These are phyloP conservation scores for Secale cereale DNA, from an alignment of 176 grass and related monocot genomes.

Conservation along the genomic window DNA sequence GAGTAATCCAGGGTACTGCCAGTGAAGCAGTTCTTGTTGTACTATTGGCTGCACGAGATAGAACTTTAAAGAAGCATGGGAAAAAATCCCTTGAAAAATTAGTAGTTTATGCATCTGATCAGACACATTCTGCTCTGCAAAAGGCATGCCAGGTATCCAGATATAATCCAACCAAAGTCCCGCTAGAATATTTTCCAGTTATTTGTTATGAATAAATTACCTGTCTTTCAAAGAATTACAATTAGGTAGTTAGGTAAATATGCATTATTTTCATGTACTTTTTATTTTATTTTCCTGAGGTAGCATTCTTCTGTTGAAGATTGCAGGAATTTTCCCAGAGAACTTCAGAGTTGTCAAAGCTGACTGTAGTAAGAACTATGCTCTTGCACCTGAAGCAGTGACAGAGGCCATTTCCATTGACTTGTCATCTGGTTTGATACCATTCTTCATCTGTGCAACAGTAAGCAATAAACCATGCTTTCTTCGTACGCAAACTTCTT, in stretches of 20 bases:
- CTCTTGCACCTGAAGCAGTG: slow-evolving; percentile 43
- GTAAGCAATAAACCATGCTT: slow-evolving; percentile 40
- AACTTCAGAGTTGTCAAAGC: slow-evolving; percentile 57
- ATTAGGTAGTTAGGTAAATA: not conserved
- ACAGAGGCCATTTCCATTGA: slow-evolving; percentile 42
- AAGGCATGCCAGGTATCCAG: slow-evolving; percentile 60
- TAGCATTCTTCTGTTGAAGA: slow-evolving; percentile 35
- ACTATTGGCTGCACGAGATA: slow-evolving; percentile 56
- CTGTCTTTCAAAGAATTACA: not conserved
- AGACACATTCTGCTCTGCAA: slow-evolving; percentile 71
- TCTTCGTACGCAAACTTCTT: slow-evolving; percentile 8
- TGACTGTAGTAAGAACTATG: slow-evolving; percentile 37
- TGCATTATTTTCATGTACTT: not conserved
- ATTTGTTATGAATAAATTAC: not conserved
- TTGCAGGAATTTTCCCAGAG: slow-evolving; percentile 76
- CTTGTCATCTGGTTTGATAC: slow-evolving; percentile 58
- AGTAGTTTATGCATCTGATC: slow-evolving; percentile 81
- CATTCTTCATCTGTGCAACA: slow-evolving; percentile 73
- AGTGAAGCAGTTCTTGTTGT: slow-evolving; percentile 69
- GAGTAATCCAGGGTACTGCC: slow-evolving; percentile 76
- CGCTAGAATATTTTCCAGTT: not conserved
- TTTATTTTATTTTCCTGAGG: not conserved
- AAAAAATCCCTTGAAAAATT: slow-evolving; percentile 43
- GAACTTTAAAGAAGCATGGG: slow-evolving; percentile 48
- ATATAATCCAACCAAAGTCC: not conserved